Evolutionary conservation across 257 asterid species (phyloP).

Genomic region (Lithospermum erythrorhizon): DNA sequence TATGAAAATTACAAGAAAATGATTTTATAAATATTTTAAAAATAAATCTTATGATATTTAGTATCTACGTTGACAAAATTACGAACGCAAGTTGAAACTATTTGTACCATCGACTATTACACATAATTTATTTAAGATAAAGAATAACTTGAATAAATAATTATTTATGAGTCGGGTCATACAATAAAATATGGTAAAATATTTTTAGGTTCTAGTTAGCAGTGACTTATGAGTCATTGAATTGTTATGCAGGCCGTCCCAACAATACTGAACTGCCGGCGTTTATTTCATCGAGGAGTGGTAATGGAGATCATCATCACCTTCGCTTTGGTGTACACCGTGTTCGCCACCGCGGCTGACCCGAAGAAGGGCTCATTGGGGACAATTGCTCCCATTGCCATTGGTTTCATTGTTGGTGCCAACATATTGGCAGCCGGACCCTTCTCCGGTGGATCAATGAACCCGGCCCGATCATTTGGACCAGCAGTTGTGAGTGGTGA

Average conservation of each 20-base stretch:
- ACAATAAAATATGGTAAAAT: no score
- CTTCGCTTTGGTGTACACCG: conserved; percentile 80
- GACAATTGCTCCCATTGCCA: conserved; percentile 78
- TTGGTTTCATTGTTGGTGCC: conserved; percentile 86
- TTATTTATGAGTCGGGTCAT: no score
- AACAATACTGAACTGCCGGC: conserved; percentile 44
- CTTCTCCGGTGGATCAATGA: conserved; percentile 95
- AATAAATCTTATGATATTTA: no score
- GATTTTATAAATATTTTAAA: no score
- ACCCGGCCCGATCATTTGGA: conserved; percentile 87
- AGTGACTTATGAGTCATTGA: no score
- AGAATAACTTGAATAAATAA: no score
- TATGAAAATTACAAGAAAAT: no score
- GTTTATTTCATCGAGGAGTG: conserved; percentile 51
- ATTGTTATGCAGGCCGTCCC: conserved; percentile 45
- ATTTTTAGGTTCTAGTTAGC: no score
- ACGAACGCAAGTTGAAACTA: no score
- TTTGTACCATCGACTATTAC: no score
- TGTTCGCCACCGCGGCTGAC: conserved; percentile 82
- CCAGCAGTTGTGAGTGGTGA: conserved; percentile 65
- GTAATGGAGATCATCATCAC: conserved; percentile 74
- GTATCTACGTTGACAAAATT: no score
- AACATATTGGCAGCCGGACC: conserved; percentile 92
- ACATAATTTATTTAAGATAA: no score
- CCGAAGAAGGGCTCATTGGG: conserved; percentile 85